A percentile compares a stretch with the other conserved stretches of the same genome.
These are phyloP conservation scores for Sextonia rubra DNA, from an alignment of 164 flowering plant genomes.

Conservation along the genomic window DNA sequence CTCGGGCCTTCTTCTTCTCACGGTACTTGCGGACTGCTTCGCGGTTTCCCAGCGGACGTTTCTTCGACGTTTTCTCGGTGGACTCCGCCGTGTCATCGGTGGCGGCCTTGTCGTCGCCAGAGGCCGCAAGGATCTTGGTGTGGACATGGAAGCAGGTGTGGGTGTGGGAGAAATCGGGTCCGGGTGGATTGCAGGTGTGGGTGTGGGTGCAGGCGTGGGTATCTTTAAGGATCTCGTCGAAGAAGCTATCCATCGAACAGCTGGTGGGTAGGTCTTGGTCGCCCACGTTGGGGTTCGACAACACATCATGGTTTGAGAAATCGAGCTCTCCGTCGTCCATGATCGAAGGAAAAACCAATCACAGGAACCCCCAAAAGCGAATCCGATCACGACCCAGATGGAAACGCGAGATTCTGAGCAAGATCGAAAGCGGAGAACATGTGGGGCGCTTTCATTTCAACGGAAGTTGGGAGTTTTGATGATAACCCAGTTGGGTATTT, in stretches of 20 bases:
- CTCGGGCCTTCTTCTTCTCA: conserved; percentile 88
- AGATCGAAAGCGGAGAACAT: background rate
- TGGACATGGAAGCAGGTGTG: conserved; percentile 96
- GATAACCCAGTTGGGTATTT: background rate
- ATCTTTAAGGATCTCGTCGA: conserved; percentile 64
- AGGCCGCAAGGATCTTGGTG: conserved; percentile 67
- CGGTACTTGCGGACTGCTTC: conserved; percentile 98
- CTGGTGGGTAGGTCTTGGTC: conserved; percentile 36
- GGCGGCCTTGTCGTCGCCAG: conserved; percentile 41
- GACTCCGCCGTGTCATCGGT: conserved; percentile 87
- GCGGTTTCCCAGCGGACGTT: conserved; percentile 70
- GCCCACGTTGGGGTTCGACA: conserved; percentile 36
- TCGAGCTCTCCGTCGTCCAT: conserved; percentile 93
- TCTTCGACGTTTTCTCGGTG: conserved; percentile 51
- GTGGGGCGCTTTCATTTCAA: background rate
- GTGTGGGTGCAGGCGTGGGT: conserved; percentile 93
- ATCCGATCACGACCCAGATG: background rate
- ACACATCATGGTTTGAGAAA: conserved; percentile 59
- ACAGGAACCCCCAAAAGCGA: background rate
- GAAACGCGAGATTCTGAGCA: background rate
- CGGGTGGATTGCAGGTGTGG: conserved; percentile 93
- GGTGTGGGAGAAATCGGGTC: conserved; percentile 86
- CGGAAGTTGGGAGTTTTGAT: background rate
- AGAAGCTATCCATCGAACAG: conserved; percentile 66
- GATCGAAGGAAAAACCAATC: conserved; percentile 4